A percentile compares a stretch with the other conserved stretches of the same genome.
phyloP scores from a whole-genome alignment of 2,329 filamentous ascomycete genomes.

The Fusarium solani-melongenae region DNA sequence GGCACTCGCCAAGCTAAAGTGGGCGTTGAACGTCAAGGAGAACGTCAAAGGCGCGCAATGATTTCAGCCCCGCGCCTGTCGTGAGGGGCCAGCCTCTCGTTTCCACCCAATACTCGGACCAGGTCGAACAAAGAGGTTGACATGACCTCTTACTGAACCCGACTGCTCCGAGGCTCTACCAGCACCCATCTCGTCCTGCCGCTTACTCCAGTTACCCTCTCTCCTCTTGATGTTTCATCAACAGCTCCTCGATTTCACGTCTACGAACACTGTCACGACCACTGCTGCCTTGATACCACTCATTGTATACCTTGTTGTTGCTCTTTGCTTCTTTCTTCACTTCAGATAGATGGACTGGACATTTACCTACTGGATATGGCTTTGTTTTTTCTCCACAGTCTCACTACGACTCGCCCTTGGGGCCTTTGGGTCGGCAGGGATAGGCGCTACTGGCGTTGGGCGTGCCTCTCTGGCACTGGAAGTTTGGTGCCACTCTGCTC shows the following conservation, averaged over 20 bases:
- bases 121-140: not conserved
- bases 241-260: constrained; percentile 19
- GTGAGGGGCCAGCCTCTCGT: not conserved
- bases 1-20: constrained; percentile 75
- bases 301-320: constrained; percentile 27
- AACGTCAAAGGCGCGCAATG: constrained; percentile 67
- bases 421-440: constrained; percentile 22
- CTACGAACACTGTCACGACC: constrained; percentile 35
- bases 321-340: constrained; percentile 18
- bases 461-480: constrained; percentile 26
- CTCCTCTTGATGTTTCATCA: constrained; percentile 10
- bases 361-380: constrained; percentile 38
- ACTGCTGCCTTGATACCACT: constrained; percentile 40
- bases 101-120: not conserved
- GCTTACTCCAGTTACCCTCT: constrained; percentile 4
- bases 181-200: not conserved
- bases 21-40: constrained; percentile 76
- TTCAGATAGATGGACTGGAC: constrained; percentile 39
- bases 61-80: constrained; percentile 20
- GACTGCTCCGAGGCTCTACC: not conserved
- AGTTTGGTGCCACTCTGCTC: constrained; percentile 15
- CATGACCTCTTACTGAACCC: not conserved
- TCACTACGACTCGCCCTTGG: constrained; percentile 16
- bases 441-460: constrained; percentile 41
- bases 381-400: constrained; percentile 26